Percentiles rank a stretch among this genome's conserved stretches.
phyloP scores from a whole-genome alignment of 2,329 filamentous ascomycete species.

The Mollisia scopiformis region DNA sequence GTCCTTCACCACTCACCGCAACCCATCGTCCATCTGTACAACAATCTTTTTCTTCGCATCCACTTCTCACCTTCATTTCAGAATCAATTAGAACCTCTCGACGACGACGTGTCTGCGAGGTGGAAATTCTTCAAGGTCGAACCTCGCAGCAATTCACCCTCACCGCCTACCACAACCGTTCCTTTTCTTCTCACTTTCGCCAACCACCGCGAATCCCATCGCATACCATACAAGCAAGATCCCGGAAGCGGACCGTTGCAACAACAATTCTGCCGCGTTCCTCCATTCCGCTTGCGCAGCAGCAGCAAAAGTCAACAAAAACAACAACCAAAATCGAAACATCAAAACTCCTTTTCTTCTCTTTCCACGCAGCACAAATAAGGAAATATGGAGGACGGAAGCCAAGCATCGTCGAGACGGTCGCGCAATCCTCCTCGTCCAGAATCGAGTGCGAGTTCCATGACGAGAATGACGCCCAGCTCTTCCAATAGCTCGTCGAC shows the following conservation, averaged over 20 bases:
- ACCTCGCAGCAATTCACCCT: background rate
- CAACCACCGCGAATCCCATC: background rate
- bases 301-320: background rate
- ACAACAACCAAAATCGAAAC: background rate
- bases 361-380: background rate
- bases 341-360: background rate
- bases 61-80: background rate
- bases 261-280: background rate
- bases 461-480: slow-evolving; percentile 31
- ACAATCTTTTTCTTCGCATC: background rate
- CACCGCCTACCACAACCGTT: background rate
- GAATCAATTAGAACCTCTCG: background rate
- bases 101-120: background rate
- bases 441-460: slow-evolving; percentile 26
- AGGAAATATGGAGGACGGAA: slow-evolving; percentile 25
- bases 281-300: background rate
- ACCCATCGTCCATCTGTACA: background rate
- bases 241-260: background rate
- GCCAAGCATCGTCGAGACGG: slow-evolving; percentile 16
- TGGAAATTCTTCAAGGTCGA: background rate
- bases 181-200: background rate
- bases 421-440: slow-evolving; percentile 16
- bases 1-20: background rate
- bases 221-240: slow-evolving; percentile 9
- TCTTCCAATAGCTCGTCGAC: slow-evolving; percentile 20